Percentiles rank a stretch among this genome's conserved stretches.
Evolutionary conservation across 1,284 basidiomycete genomes (phyloP).

Genomic region (Ceratobasidium sp.): DNA sequence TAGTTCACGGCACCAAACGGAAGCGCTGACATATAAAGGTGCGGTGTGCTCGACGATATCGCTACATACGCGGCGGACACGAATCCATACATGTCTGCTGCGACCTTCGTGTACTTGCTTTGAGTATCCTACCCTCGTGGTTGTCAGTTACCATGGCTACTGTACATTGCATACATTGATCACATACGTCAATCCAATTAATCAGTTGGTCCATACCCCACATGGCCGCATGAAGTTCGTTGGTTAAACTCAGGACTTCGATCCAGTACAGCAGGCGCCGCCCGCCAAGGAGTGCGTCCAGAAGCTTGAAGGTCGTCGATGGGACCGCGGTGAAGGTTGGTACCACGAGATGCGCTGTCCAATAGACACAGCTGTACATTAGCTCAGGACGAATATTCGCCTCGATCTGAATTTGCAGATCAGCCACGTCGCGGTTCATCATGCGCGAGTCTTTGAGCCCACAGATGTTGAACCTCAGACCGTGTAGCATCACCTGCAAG

Average conservation of each 20-base stretch:
- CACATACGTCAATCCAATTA: slow-evolving; percentile 4
- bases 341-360: not conserved
- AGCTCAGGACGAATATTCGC: not conserved
- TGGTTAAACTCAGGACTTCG: not conserved
- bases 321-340: not conserved
- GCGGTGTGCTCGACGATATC: slow-evolving; percentile 24
- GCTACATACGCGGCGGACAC: not conserved
- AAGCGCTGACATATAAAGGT: no score
- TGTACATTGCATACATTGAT: not conserved
- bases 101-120: not conserved
- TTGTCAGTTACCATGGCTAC: not conserved
- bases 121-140: not conserved
- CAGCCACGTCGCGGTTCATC: slow-evolving; percentile 19
- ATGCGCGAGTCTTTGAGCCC: not conserved
- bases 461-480: slow-evolving; percentile 31
- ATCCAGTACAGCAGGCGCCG: slow-evolving; percentile 4
- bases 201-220: not conserved
- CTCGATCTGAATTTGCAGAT: slow-evolving; percentile 6
- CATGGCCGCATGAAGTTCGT: not conserved
- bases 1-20: slow-evolving; percentile 10
- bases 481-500: no score
- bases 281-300: not conserved
- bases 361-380: not conserved
- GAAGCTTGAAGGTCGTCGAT: not conserved
- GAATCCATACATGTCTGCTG: slow-evolving; percentile 2